phyloP scores from a whole-genome alignment of 2,329 filamentous ascomycete species.

The Onygenales sp. region DNA sequence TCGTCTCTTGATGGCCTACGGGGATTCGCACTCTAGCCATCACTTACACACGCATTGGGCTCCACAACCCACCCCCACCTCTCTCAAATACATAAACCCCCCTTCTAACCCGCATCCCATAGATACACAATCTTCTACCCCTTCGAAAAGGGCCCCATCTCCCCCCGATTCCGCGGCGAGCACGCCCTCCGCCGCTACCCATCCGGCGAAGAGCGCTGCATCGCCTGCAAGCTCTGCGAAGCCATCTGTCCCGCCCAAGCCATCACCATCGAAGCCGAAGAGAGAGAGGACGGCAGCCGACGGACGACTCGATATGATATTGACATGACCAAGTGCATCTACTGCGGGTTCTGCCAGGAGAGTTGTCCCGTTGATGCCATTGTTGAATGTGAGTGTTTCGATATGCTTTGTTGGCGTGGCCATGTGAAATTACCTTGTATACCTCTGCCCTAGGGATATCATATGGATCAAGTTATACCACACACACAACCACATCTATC shows the following conservation, averaged over 20 bases:
- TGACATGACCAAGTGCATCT: slow-evolving; percentile 99
- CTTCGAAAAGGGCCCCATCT: slow-evolving; percentile 98
- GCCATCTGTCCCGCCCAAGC: slow-evolving; percentile 96
- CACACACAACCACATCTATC: too few species aligned
- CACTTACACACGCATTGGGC: background rate
- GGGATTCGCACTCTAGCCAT: background rate
- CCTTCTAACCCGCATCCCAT: slow-evolving; percentile 2
- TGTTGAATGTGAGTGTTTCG: slow-evolving; percentile 51
- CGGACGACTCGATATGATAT: slow-evolving; percentile 97
- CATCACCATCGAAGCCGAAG: slow-evolving; percentile 98
- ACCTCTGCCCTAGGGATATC: too few species aligned
- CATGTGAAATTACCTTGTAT: too few species aligned
- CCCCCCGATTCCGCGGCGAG: slow-evolving; percentile 94
- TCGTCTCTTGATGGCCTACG: background rate
- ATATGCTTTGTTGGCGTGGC: background rate
- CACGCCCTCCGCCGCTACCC: slow-evolving; percentile 94
- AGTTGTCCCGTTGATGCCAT: slow-evolving; percentile 97
- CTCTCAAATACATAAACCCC: background rate
- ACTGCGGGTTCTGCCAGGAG: slow-evolving; percentile 98
- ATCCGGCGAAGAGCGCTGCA: slow-evolving; percentile 96
- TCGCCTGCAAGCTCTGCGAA: slow-evolving; percentile 99
- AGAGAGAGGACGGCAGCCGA: slow-evolving; percentile 89
- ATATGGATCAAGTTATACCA: too few species aligned
- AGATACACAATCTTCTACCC: slow-evolving; percentile 99
- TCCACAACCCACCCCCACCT: background rate